Base-by-base conservation (phyloP, 345 rosid genomes). In the Salix viminalis region DNA sequence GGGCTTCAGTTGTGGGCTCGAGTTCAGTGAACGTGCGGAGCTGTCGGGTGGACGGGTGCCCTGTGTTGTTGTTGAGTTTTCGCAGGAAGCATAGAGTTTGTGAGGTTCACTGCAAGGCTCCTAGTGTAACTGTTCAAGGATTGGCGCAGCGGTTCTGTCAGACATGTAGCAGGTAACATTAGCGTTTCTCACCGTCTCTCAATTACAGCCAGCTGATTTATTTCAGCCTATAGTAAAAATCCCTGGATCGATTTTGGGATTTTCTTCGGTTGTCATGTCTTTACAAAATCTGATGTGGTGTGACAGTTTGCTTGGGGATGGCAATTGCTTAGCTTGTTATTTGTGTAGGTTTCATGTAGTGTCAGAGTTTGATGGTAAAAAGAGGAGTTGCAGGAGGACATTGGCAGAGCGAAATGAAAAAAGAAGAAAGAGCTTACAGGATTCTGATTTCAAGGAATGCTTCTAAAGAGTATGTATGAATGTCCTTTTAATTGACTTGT, bases 31-130 rank as follows among this genome's bases (percentile, higher is more conserved):
- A 75, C 28, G 88, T 85, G 41, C 87, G 90, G 0, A 83, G 88
- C 76, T 93, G 98, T 85, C 98, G 89, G 50, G 89, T 91, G 48
- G 93, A 93, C 73, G 98, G 92, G 6, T 93, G 98, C 83, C 77
- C 85, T 7, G 87, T 83, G 72, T 85, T 79, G 44, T 86, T 93
- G 75, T 76, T 84, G 2, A 82, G 86, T 73, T 93, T 91, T 85
- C 93, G 91, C 73, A 80, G 87, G 73, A 87, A 90, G 80, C 97
- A 93, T 77, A 91, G 88, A 80, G 92, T 93, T 61, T 93, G 98
- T 32, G 98, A 88, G 82, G 82, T 77, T 76, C 98, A 93, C 81
- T 86, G 97, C 0, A 91, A 93, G 80, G 88, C 89, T 77, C 89
- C 93, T 18, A 88, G 77, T 75, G 98, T 89, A 2, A 50, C 77